Evolutionary conservation across 2,329 filamentous ascomycete genomes (phyloP).

Genomic region (Verticillium nubilum): DNA sequence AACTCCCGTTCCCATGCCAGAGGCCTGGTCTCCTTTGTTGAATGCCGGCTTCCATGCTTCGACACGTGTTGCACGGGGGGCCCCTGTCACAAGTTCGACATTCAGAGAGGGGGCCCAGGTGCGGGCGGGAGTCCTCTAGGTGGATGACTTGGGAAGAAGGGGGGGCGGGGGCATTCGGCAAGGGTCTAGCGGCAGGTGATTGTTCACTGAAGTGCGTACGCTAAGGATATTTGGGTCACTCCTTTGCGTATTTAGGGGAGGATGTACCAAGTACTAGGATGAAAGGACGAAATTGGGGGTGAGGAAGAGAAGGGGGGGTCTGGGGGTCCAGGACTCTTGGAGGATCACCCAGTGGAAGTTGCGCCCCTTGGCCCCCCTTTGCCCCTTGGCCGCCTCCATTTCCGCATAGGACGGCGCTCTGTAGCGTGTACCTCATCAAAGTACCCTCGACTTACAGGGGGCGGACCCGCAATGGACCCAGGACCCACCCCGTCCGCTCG

Average conservation of each 20-base stretch:
- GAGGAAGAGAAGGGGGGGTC: neutral
- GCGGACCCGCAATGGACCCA: constrained; percentile 3
- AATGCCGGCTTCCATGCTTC: neutral
- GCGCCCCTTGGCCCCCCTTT: neutral
- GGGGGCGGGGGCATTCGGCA: neutral
- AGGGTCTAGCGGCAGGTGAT: constrained; percentile 7
- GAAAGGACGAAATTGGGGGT: neutral
- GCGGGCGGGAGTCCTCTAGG: neutral
- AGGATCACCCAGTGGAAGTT: neutral
- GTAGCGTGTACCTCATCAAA: constrained; percentile 3
- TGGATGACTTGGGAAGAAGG: neutral
- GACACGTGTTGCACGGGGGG: constrained; percentile 1
- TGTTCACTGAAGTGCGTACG: neutral
- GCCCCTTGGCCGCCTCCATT: neutral
- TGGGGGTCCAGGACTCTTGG: neutral
- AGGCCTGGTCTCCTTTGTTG: neutral
- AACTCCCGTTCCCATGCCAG: neutral
- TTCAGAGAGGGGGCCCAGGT: neutral
- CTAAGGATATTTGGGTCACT: neutral
- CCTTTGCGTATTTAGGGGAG: neutral
- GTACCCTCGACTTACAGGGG: constrained; percentile 10
- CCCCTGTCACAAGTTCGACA: neutral
- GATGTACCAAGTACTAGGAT: neutral
- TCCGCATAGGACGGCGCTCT: neutral
- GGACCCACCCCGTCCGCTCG: constrained; percentile 7